phyloP scores from a whole-genome alignment of 345 rosid species.

The thale cress (Arabidopsis thaliana) region DNA sequence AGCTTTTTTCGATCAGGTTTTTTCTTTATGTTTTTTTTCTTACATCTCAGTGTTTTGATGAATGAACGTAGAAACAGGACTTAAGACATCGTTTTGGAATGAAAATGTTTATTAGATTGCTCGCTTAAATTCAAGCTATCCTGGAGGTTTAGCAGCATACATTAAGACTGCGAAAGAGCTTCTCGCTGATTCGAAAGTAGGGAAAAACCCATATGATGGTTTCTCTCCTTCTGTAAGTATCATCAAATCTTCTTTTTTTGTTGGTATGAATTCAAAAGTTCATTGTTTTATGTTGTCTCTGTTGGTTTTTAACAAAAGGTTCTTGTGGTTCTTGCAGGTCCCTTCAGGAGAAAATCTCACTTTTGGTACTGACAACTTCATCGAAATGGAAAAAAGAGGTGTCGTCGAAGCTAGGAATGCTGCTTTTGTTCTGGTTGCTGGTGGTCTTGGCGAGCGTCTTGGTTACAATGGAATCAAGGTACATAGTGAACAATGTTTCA shows the following conservation, averaged over 20 bases:
- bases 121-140: constrained; percentile 79
- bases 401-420: constrained; percentile 80
- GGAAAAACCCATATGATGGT: constrained; percentile 96
- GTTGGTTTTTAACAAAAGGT: background rate
- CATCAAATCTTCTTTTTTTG: background rate
- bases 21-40: background rate
- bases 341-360: constrained; percentile 84
- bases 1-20: constrained; percentile 74
- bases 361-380: constrained; percentile 69
- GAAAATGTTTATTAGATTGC: constrained; percentile 57
- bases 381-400: constrained; percentile 76
- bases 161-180: constrained; percentile 80
- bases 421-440: constrained; percentile 96
- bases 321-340: constrained; percentile 51
- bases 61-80: background rate
- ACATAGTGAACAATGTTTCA: constrained; percentile 3
- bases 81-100: background rate
- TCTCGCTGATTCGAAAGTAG: constrained; percentile 82
- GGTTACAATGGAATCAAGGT: constrained; percentile 99
- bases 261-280: background rate
- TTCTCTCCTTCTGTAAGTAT: constrained; percentile 85
- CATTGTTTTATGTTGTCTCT: constrained; percentile 4
- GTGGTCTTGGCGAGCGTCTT: constrained; percentile 98
- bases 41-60: constrained; percentile 1
- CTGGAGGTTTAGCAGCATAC: constrained; percentile 81